Evolutionary conservation across 495 filamentous ascomycete species (phyloP).

Genomic region (Pyrenula aspistea): DNA sequence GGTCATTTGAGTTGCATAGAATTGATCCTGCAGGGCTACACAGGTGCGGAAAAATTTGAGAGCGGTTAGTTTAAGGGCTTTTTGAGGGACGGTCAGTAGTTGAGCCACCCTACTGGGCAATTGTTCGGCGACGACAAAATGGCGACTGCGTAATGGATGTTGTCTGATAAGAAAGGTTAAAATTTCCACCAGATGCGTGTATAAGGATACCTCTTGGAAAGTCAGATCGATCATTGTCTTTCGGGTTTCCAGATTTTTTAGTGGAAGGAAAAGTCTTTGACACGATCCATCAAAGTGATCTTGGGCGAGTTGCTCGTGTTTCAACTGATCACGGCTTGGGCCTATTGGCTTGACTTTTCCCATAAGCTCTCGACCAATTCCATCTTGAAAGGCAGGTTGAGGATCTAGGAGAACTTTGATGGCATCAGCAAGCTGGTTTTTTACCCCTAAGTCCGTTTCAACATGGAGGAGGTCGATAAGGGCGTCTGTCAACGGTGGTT

Average conservation of each 20-base stretch:
- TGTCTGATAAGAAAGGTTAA: conserved; percentile 90
- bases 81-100: conserved; percentile 74
- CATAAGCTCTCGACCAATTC: conserved; percentile 58
- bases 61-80: conserved; percentile 83
- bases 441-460: conserved; percentile 86
- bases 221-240: conserved; percentile 48
- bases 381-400: conserved; percentile 48
- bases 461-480: conserved; percentile 85
- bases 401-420: conserved; percentile 91
- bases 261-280: conserved; percentile 71
- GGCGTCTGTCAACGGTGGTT: conserved; percentile 80
- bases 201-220: conserved; percentile 76
- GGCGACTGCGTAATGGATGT: conserved; percentile 75
- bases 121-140: conserved; percentile 71
- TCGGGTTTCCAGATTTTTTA: conserved; percentile 68
- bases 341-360: conserved; percentile 30
- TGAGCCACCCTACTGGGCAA: conserved; percentile 73
- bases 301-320: conserved; percentile 73
- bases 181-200: conserved; percentile 85
- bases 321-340: conserved; percentile 47
- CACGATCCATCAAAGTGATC: conserved; percentile 87
- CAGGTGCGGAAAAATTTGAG: conserved; percentile 91
- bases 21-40: conserved; percentile 79
- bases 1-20: conserved; percentile 78
- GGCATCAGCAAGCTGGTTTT: conserved; percentile 90